Evolutionary conservation across 345 rosid species (phyloP), one percentile per base, ranked within the genome.

Genomic region (Rhodomyrtus tomentosa): DNA sequence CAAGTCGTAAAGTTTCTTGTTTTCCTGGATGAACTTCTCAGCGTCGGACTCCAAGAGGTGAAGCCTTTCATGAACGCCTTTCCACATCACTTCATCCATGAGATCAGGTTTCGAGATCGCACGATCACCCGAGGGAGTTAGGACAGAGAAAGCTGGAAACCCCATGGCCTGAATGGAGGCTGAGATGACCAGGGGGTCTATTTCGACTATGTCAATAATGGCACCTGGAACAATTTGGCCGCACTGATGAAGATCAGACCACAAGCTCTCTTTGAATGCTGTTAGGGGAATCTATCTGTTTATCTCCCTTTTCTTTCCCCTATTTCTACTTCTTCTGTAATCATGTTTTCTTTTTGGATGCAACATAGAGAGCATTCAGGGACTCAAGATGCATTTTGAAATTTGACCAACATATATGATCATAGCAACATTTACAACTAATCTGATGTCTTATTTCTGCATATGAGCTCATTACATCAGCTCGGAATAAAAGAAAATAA

Each of bases 61-160:
- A 49, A 96, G 90, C 86, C 99, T 95, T 91, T 96, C 98, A 32
- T 94, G 97, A 84, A 93, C 89, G 82, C 95, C 99, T 88, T 87
- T 90, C 99, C 99, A 96, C 87, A 95, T 87, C 52, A 92, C 89
- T 85, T 92, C 89, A 29, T 93, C 93, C 2, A 90, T 88, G 87
- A 83, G 42, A 50, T 87, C 88, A 16, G 95, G 94, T 82, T 90
- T 87, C 76, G 89, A 84, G 52, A 82, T 81, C 52, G 89, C 89
- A 51, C 90, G 97, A 79, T 91, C 79, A 25, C 94, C 93, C 0
- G 91, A 85, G 55, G 86, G 38, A 58, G 89, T 85, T 93, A 92
- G 84, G 38, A 92, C 86, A 1, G 98, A 90, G 88, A 93, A 95
- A 87, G 92, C 90, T 73, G 98, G 99, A 87, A 96, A 96, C 50